Percentiles rank a stretch among this genome's conserved stretches.
Evolutionary conservation across 2,329 filamentous ascomycete genomes (phyloP).

Genomic region (Metarhizium guizhouense): DNA sequence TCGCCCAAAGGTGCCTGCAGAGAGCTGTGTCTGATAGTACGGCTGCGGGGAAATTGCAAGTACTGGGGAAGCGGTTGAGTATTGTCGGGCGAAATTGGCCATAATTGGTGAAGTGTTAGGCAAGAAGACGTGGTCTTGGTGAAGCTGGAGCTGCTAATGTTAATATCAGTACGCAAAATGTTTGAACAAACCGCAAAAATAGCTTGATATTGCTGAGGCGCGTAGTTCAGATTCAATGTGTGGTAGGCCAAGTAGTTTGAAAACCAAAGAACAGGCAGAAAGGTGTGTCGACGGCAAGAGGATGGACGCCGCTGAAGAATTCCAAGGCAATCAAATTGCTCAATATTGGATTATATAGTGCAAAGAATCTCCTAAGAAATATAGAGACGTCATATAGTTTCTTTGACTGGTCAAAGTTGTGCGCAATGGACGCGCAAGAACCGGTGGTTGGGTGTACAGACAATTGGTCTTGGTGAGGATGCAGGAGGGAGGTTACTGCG

Average conservation of each 20-base stretch:
- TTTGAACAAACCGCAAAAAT: slow-evolving; percentile 20
- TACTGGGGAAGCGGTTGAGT: slow-evolving; percentile 34
- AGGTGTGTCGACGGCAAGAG: background rate
- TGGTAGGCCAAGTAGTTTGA: background rate
- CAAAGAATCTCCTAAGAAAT: background rate
- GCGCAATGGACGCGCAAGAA: background rate
- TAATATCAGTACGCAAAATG: slow-evolving; percentile 20
- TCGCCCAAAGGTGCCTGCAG: slow-evolving; percentile 20
- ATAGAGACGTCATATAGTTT: background rate
- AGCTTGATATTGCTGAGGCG: background rate
- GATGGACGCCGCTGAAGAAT: too few species aligned
- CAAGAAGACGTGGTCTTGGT: background rate
- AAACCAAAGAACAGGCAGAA: background rate
- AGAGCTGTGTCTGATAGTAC: slow-evolving; percentile 22
- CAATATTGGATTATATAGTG: background rate
- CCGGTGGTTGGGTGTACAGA: background rate
- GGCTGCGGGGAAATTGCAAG: slow-evolving; percentile 29
- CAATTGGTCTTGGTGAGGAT: background rate
- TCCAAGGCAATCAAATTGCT: background rate
- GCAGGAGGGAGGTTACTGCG: background rate
- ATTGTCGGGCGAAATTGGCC: slow-evolving; percentile 35
- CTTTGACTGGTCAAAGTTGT: background rate
- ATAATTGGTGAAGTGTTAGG: slow-evolving; percentile 20
- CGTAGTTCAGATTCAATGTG: background rate
- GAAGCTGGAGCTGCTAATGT: slow-evolving; percentile 11